Base-by-base conservation (phyloP, 768 basidiomycete genomes). In the Imleria badia region DNA sequence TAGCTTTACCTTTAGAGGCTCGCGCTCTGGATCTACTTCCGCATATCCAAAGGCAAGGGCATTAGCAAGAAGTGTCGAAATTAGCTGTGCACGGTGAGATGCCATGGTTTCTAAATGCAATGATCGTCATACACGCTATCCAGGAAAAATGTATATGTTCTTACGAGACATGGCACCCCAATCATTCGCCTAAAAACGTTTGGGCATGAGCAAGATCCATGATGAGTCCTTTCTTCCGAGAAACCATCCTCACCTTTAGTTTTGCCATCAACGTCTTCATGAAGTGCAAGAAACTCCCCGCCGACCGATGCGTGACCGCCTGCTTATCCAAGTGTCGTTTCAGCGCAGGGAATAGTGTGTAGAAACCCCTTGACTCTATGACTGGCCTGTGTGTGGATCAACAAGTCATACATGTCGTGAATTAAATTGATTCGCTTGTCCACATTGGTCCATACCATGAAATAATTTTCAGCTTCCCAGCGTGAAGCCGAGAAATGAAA, bases 231-330 rank as follows among this genome's bases (percentile, higher is more conserved):
- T n/a, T n/a, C n/a, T 15, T 14, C 19, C 4, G 5, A 48, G 4
- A 7, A 15, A 49, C 0, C 1, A 50, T 14, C 33, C 51, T 54
- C 45, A 81, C 84, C 76, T 85, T 86, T 38, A 86, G 60, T 52
- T 86, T 86, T 15, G 84, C 84, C 84, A 86, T 86, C 40, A 86
- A 56, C 0, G 81, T 81, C 65, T 86, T 86, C 62, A 86, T 69
- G 3, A 77, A 73, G 35, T 78, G 76, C 7, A 85, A 67, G 58
- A 86, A 86, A 52, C 80, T 75, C 17, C 78, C 79, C 0, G 81
- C 84, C 0, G 75, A 71, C 0, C 63, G 67, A 60, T 85, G 83
- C 0, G 83, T 81, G 1, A 78, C 51, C 4, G 60, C 54, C 52
- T 84, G 82, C 41, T 72, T 69, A 55, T 85, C 80, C 6, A 86